Evolutionary conservation across 179 eudicot species (phyloP).

Genomic region (Gypsophila paniculata): DNA sequence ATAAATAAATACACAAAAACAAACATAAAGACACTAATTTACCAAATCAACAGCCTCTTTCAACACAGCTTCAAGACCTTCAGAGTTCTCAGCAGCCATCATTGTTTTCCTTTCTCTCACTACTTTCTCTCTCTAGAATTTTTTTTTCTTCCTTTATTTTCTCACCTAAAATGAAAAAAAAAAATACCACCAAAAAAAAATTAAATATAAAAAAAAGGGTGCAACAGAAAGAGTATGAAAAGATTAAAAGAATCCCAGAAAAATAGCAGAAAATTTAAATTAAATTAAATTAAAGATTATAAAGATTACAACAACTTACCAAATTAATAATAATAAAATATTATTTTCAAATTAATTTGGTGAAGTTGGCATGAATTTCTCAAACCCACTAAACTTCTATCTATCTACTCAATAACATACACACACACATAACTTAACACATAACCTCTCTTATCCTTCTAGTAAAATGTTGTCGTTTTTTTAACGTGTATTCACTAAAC

Average conservation of each 20-base stretch:
- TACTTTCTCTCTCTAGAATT: constrained; percentile 10
- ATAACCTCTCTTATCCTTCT: too few relatives aligned
- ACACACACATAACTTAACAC: too few relatives aligned
- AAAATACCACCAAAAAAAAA: background rate
- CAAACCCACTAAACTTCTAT: too few relatives aligned
- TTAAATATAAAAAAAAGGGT: constrained; percentile 23
- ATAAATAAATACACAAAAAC: background rate
- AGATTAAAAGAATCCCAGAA: constrained; percentile 25
- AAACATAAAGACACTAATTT: constrained; percentile 46
- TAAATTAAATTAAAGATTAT: constrained; percentile 12
- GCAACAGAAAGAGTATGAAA: constrained; percentile 35
- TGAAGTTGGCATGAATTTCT: too few relatives aligned
- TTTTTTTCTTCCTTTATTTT: background rate
- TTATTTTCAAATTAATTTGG: too few relatives aligned
- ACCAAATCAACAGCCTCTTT: constrained; percentile 99
- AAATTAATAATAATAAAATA: too few relatives aligned
- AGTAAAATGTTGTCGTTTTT: too few relatives aligned
- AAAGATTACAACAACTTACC: background rate
- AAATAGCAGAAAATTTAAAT: constrained; percentile 6
- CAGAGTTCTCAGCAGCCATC: constrained; percentile 66
- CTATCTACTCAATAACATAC: too few relatives aligned
- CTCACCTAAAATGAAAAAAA: constrained; percentile 19
- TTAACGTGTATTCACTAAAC: too few relatives aligned
- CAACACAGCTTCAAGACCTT: constrained; percentile 76
- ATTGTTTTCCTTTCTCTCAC: constrained; percentile 6